Percentiles rank a stretch among this genome's conserved stretches.
Conservation (phyloP, 2,329 filamentous ascomycete species). For the Colletotrichum lindemuthianum region DNA sequence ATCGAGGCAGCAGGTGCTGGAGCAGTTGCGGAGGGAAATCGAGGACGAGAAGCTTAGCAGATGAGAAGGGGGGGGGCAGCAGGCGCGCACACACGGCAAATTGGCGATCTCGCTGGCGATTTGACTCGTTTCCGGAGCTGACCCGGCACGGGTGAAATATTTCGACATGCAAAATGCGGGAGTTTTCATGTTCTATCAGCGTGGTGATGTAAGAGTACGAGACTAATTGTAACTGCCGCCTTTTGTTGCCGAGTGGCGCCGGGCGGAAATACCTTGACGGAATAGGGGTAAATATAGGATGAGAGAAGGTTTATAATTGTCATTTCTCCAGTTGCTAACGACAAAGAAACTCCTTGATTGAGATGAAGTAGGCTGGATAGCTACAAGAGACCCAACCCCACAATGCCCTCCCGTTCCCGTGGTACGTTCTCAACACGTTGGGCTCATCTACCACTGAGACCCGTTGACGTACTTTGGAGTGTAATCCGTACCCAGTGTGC, state of each 20-base stretch:
- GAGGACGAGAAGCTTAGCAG: conserved; percentile 81
- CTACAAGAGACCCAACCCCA: no score
- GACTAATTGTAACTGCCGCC: no score
- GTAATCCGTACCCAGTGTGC: conserved; percentile 58
- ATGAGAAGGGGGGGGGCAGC: conserved; percentile 38
- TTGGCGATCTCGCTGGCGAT: background rate
- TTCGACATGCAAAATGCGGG: background rate
- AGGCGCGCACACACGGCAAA: background rate
- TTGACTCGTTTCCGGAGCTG: conserved; percentile 2
- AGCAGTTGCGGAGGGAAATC: conserved; percentile 82
- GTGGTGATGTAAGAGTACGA: no score
- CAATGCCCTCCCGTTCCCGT: no score
- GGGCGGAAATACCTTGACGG: no score
- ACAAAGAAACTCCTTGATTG: no score
- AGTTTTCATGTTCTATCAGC: background rate
- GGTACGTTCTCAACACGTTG: background rate
- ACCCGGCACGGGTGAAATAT: no score
- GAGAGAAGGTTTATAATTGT: no score
- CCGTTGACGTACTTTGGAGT: conserved; percentile 59
- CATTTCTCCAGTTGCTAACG: no score
- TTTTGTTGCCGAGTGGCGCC: no score
- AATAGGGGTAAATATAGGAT: no score
- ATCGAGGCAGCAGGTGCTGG: conserved; percentile 78
- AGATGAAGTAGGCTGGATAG: no score
- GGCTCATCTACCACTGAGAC: conserved; percentile 51